These are phyloP conservation scores for Lasiodiplodia gonubiensis DNA, from an alignment of 2,329 filamentous ascomycete genomes.

Conservation along the genomic window DNA sequence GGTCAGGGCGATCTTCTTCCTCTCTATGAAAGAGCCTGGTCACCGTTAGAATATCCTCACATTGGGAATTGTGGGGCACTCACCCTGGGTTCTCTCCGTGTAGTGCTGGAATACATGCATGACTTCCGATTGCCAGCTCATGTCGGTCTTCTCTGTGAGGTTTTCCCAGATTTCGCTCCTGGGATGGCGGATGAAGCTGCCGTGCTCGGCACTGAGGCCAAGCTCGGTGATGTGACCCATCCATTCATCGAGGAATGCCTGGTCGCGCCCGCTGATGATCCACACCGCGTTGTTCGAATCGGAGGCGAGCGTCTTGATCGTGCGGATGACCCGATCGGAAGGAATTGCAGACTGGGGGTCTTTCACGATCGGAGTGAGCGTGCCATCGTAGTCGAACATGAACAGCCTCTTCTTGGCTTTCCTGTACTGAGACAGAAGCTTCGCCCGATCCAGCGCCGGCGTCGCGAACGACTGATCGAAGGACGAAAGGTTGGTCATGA, in stretches of 20 bases:
- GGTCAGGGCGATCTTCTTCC: constrained; percentile 90
- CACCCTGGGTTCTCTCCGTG: constrained; percentile 83
- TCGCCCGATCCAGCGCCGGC: constrained; percentile 77
- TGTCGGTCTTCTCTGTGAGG: constrained; percentile 82
- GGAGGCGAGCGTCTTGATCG: constrained; percentile 76
- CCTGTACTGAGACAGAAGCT: constrained; percentile 75
- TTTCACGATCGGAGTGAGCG: constrained; percentile 89
- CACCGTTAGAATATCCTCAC: neutral
- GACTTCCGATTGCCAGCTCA: constrained; percentile 90
- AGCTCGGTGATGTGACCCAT: constrained; percentile 88
- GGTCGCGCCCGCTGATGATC: constrained; percentile 96
- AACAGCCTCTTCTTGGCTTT: constrained; percentile 80
- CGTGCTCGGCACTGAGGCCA: constrained; percentile 96
- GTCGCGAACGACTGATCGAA: constrained; percentile 78
- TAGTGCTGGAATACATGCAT: constrained; percentile 84
- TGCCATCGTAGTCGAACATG: constrained; percentile 99
- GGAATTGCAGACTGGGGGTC: constrained; percentile 90
- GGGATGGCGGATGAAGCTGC: constrained; percentile 89
- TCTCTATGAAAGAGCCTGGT: constrained; percentile 85
- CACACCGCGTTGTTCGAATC: constrained; percentile 89
- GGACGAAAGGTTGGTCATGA: constrained; percentile 79
- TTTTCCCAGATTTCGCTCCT: constrained; percentile 82
- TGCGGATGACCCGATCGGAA: constrained; percentile 79
- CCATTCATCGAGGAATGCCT: constrained; percentile 87
- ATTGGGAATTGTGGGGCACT: constrained; percentile 37